phyloP scores from a whole-genome alignment of 2,329 filamentous ascomycete genomes.

The Ilyonectria destructans region DNA sequence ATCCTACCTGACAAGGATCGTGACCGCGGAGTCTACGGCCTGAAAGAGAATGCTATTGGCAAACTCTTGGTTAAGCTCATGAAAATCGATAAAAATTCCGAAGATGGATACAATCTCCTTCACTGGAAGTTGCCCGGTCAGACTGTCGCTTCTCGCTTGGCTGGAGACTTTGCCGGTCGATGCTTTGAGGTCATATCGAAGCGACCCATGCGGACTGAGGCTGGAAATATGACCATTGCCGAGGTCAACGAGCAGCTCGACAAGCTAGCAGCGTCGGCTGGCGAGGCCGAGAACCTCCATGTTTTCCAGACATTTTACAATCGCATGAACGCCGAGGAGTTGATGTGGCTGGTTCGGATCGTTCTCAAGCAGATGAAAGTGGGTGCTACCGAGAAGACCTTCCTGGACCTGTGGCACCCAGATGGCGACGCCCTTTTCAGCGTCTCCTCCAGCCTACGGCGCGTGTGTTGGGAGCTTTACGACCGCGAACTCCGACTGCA shows the following conservation, averaged over 20 bases:
- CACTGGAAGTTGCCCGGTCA: slow-evolving; percentile 94
- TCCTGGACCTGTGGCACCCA: slow-evolving; percentile 87
- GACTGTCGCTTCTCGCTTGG: slow-evolving; percentile 73
- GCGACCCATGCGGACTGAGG: slow-evolving; percentile 80
- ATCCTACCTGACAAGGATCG: slow-evolving; percentile 95
- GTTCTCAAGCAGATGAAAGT: slow-evolving; percentile 85
- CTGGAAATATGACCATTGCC: slow-evolving; percentile 86
- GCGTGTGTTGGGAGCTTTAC: slow-evolving; percentile 95
- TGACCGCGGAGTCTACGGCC: slow-evolving; percentile 91
- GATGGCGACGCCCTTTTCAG: slow-evolving; percentile 87
- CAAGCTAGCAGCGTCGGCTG: slow-evolving; percentile 79
- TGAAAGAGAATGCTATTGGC: slow-evolving; percentile 93
- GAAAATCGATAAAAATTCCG: slow-evolving; percentile 91
- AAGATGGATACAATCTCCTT: slow-evolving; percentile 87
- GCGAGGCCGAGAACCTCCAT: slow-evolving; percentile 87
- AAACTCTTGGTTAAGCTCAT: slow-evolving; percentile 93
- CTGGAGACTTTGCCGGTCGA: slow-evolving; percentile 92
- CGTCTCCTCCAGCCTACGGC: slow-evolving; percentile 89
- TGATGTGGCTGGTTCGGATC: slow-evolving; percentile 96
- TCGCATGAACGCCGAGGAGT: slow-evolving; percentile 92
- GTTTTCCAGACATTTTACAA: slow-evolving; percentile 90
- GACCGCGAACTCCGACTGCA: slow-evolving; percentile 82
- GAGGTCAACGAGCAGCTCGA: slow-evolving; percentile 93
- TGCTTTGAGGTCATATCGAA: slow-evolving; percentile 92
- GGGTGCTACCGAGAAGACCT: slow-evolving; percentile 88